Evolutionary conservation across 169 alveolate genomes (phyloP), one percentile per base, ranked within the genome.

Genomic region (Cardiosporidium cionae): DNA sequence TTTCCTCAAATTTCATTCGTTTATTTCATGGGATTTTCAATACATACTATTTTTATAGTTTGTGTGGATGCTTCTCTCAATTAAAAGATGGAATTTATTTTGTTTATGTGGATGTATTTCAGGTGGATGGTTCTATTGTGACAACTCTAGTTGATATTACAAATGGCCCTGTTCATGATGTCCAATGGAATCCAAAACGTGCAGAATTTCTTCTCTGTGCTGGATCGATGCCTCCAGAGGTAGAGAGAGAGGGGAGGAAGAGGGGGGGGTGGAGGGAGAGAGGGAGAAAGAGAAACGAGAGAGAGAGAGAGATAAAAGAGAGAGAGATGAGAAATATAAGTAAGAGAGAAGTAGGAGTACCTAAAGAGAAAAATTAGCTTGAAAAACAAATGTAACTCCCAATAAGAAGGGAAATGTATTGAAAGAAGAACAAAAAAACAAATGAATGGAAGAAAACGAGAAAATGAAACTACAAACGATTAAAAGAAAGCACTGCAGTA

Each of bases 161-260:
- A 16, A 68, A 70, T 7, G 76, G 76, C 0, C 76, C 76, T 4
- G 44, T 70, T 23, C 76, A 70, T 53, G 76, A 52, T 32, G 66
- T 53, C 31, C 29, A n/a, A 58, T 70, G 76, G 76, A 70, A 68
- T 25, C 76, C 76, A 25, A 32, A 67, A 27, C 53, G 69, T 3
- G 22, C 58, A 7, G 76, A 70, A 34, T 70, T 70, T 44, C 69
- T 34, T 1, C 66, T 70, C 31, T 70, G 76, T 28, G n/a, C 32
- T n/a, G 68, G 76, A 9, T 34, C 62, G 29, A 53, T 52, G 66
- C 76, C 76, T 7, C 66, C 76, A 7, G 62, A 52, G 22, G 76
- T 44, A 28, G 3, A 63, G 32, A 33, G 58, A 9, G 16, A n/a
- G 25, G 16, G 58, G 25, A 44, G 58, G 25, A 44, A 44, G 25